Conservation (phyloP, 495 filamentous ascomycete genomes). For the Clohesyomyces aquaticus region DNA sequence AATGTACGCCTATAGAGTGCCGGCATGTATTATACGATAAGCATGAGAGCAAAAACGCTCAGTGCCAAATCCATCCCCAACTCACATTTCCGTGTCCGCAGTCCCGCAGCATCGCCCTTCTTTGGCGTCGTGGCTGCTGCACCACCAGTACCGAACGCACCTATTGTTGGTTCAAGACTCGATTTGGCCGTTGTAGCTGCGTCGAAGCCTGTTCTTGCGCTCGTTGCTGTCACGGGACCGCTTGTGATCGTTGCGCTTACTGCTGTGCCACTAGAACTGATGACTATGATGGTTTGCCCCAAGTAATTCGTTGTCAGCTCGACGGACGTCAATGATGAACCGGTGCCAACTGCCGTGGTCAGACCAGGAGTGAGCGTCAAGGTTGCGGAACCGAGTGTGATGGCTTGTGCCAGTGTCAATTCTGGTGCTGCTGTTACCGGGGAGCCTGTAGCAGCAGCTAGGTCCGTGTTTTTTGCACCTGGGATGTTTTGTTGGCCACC, state of each 20-base stretch:
- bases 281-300: conserved; percentile 24
- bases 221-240: conserved; percentile 13
- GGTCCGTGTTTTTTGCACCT: conserved; percentile 1
- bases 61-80: not conserved
- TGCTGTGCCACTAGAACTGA: conserved; percentile 29
- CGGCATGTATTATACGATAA: conserved; percentile 2
- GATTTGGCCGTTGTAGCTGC: conserved; percentile 4
- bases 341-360: conserved; percentile 21
- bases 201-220: conserved; percentile 18
- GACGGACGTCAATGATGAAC: conserved; percentile 9
- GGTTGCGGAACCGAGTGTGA: conserved; percentile 13
- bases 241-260: conserved; percentile 28
- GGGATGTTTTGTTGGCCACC: not conserved
- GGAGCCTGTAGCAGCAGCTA: not conserved
- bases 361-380: conserved; percentile 32
- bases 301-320: conserved; percentile 11
- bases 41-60: conserved; percentile 3
- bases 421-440: not conserved
- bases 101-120: conserved; percentile 8
- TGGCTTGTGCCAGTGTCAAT: not conserved
- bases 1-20: too few relatives aligned
- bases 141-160: not conserved
- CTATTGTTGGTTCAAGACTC: not conserved
- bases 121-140: conserved; percentile 7
- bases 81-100: not conserved